Evolutionary conservation across 2,329 filamentous ascomycete genomes (phyloP), one percentile per base, ranked within the genome.

Genomic region (Calonectria pseudoreteaudii): DNA sequence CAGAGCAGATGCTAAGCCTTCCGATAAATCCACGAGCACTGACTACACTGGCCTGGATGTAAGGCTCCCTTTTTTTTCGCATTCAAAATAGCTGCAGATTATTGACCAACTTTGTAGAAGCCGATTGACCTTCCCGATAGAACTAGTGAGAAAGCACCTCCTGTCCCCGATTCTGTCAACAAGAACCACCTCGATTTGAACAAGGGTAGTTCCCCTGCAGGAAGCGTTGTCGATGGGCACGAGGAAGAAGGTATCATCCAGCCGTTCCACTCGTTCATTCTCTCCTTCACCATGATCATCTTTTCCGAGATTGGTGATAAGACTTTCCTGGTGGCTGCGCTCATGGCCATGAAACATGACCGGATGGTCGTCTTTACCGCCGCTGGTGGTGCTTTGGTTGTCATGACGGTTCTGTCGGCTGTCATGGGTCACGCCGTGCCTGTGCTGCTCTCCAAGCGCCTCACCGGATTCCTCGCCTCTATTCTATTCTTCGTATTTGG

Each of bases 321-420:
- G 87, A 99, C 97, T 0, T 99, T 99, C 88, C 90, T 99, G 53
- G 95, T 99, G 28, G 97, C 97, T 9, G 96, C 96, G 10, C 91
- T 99, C 23, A 99, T 99, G 97, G 97, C 97, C 16, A 99, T 99
- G 97, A 97, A 98, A 83, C 96, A 99, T 81, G 94, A 97, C 75
- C 93, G 97, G 67, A 88, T 98, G 76, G 90, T 98, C 16, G 97
- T 99, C 75, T 99, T 99, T 86, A 94, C 95, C 2, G 95, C 97
- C 10, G 97, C 97, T n/a, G 96, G 98, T 80, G 92, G 93, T 68
- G 97, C 97, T 13, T 89, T 99, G 58, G 91, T 98, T 73, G 91
- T 94, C 83, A 99, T 99, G 97, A 99, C 97, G 0, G 90, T 98
- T 13, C 90, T 99, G 20, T 98, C 97, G 1, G 97, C 97, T 11